phyloP scores from a whole-genome alignment of 23 red algal genomes.

The Cyanidiococcus yangmingshanensis region DNA sequence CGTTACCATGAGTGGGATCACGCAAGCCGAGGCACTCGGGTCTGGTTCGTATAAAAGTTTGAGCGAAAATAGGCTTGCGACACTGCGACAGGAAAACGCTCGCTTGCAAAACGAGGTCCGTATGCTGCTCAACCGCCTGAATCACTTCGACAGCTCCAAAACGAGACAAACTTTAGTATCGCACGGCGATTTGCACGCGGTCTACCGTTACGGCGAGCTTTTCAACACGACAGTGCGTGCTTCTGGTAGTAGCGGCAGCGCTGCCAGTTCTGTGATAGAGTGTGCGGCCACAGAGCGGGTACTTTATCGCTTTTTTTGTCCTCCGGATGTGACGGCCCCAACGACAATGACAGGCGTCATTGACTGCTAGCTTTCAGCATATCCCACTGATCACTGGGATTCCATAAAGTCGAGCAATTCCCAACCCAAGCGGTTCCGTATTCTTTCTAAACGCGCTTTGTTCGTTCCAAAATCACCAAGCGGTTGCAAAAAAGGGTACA shows the following conservation, averaged over 20 bases:
- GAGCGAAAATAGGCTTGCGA: background rate
- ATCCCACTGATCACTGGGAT: background rate
- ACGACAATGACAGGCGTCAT: slow-evolving; percentile 17
- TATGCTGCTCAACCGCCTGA: slow-evolving; percentile 11
- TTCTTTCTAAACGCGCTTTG: slow-evolving; percentile 7
- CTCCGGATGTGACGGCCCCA: background rate
- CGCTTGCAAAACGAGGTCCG: background rate
- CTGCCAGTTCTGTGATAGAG: background rate
- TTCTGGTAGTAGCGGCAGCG: background rate
- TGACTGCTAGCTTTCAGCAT: background rate
- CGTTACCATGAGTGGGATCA: background rate
- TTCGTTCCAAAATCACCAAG: slow-evolving; percentile 26
- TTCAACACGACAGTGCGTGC: slow-evolving; percentile 4
- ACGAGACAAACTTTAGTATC: background rate
- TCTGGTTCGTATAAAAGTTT: background rate
- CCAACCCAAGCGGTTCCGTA: slow-evolving; percentile 25
- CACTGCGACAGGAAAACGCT: background rate
- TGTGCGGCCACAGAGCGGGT: slow-evolving; percentile 5
- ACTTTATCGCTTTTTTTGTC: slow-evolving; percentile 1
- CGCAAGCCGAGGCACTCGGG: background rate
- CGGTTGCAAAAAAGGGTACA: slow-evolving; percentile 72
- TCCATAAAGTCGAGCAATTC: background rate
- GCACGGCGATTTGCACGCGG: background rate
- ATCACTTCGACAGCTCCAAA: background rate
- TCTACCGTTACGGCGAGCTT: background rate